Evolutionary conservation across 257 asterid species (phyloP), one percentile per base, ranked within the genome.

Genomic region (Penstemon newberryi): DNA sequence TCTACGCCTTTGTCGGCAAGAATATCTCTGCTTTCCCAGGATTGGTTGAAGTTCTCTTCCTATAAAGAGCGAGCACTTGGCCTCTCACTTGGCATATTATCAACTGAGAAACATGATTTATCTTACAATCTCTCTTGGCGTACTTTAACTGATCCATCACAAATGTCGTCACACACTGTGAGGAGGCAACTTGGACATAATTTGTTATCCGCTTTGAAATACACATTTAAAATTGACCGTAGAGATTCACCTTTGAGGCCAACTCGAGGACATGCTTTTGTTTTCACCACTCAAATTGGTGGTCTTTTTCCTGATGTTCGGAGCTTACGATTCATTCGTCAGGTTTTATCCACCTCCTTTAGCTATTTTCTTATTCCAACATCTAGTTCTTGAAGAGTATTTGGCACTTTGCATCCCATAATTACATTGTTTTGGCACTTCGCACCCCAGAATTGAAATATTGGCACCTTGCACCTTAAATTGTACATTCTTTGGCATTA

Each of bases 131-230:
- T 94, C 25, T 81, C 90, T n/a, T 91, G 96, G 96, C 90, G 97
- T 51, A 84, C 85, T 41, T 80, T 94, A 70, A 83, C 85, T 1
- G 96, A 94, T 77, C 98, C 99, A 57, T 82, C 94, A 19, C 99
- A 94, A 75, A 80, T 86, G 90, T 73, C 99, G 60, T 94, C 98
- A 7, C 75, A 65, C 60, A 60, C 95, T 40, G 96, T 91, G 76
- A 94, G 99, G 86, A 87, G 96, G 78, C 99, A 91, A 77, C 96
- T 91, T 46, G 99, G 99, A 53, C 99, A 94, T 80, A 80, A 80
- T 78, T 82, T 91, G 78, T 56, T 82, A 65, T 94, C 98, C 9
- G 85, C 85, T 63, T 75, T 94, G 82, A 94, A 89, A 79, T 94
- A 94, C 76, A 55, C 81, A 1, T 89, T 86, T 77, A 94, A 84